A percentile compares a stretch with the other conserved stretches of the same genome.
Evolutionary conservation across 805 yeast genomes (phyloP).

Genomic region (Lachancea sp.): DNA sequence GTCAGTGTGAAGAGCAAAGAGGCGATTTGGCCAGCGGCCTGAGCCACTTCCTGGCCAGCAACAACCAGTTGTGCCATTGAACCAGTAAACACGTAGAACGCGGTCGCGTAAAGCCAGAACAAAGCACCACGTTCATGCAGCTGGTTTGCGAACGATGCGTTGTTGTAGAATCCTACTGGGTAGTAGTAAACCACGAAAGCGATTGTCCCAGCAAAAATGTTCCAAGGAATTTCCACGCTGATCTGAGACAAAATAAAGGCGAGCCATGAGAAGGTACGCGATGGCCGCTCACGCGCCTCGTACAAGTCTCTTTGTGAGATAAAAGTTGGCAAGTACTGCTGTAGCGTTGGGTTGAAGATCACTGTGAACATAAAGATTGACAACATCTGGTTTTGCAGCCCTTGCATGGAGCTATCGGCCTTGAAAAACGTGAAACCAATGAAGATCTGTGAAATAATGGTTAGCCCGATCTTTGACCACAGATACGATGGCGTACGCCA

Average conservation of each 20-base stretch:
- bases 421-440: slow-evolving; percentile 72
- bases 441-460: slow-evolving; percentile 51
- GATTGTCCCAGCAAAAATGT: slow-evolving; percentile 53
- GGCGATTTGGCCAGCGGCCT: slow-evolving; percentile 58
- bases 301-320: slow-evolving; percentile 57
- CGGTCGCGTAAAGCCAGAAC: slow-evolving; percentile 40
- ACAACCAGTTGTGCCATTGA: slow-evolving; percentile 53
- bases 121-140: slow-evolving; percentile 52
- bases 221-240: slow-evolving; percentile 62
- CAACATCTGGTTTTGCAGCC: slow-evolving; percentile 79
- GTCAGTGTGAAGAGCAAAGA: slow-evolving; percentile 53
- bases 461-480: slow-evolving; percentile 53
- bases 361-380: slow-evolving; percentile 63
- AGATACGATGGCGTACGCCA: slow-evolving; percentile 62
- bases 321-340: slow-evolving; percentile 59
- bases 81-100: slow-evolving; percentile 49
- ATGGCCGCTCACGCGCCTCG: slow-evolving; percentile 69
- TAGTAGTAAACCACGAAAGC: slow-evolving; percentile 61
- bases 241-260: slow-evolving; percentile 58
- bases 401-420: slow-evolving; percentile 55
- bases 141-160: slow-evolving; percentile 48
- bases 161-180: slow-evolving; percentile 59
- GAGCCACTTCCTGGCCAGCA: slow-evolving; percentile 53
- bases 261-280: slow-evolving; percentile 63
- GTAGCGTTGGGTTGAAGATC: slow-evolving; percentile 48